A percentile compares a stretch with the other conserved stretches of the same genome.
These are phyloP conservation scores for Naganishia randhawae DNA, from an alignment of 768 basidiomycete genomes.

Conservation along the genomic window DNA sequence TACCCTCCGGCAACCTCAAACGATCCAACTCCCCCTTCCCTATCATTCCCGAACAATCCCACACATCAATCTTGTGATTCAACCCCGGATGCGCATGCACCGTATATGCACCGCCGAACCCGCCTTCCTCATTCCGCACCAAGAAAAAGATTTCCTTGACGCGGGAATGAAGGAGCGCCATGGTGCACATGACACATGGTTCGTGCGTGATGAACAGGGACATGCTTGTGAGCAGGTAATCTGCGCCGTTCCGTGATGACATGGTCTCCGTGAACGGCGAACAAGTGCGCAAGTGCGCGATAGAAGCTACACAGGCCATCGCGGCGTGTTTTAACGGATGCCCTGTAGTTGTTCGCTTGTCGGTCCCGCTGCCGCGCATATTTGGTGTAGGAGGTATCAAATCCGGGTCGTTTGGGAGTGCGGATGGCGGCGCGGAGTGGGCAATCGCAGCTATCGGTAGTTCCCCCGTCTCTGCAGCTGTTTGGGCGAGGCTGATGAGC, in stretches of 20 bases:
- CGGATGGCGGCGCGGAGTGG: conserved; percentile 50
- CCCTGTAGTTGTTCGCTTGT: conserved; percentile 63
- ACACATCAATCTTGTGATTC: conserved; percentile 81
- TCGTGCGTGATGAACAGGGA: conserved; percentile 90
- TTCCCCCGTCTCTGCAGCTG: conserved; percentile 61
- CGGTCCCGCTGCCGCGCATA: conserved; percentile 57
- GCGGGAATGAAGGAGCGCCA: conserved; percentile 93
- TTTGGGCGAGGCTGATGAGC: conserved; percentile 57
- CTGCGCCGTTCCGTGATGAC: conserved; percentile 61
- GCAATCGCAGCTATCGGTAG: conserved; percentile 73
- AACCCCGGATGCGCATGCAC: conserved; percentile 77
- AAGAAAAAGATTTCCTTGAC: conserved; percentile 73
- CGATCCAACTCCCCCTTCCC: conserved; percentile 30
- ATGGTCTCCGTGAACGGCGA: conserved; percentile 43
- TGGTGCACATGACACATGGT: conserved; percentile 95
- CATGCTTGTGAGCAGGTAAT: conserved; percentile 81
- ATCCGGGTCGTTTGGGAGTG: conserved; percentile 37
- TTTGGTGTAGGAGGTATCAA: conserved; percentile 48
- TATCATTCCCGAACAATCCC: conserved; percentile 57
- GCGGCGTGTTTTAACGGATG: conserved; percentile 85
- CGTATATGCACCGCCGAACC: conserved; percentile 70
- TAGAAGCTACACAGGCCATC: conserved; percentile 58
- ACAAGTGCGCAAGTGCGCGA: conserved; percentile 46
- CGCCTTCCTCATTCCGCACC: conserved; percentile 70
- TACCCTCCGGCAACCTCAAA: conserved; percentile 37